Evolutionary conservation across 2,329 filamentous ascomycete genomes (phyloP).

Genomic region (Dactylellina cionopaga): DNA sequence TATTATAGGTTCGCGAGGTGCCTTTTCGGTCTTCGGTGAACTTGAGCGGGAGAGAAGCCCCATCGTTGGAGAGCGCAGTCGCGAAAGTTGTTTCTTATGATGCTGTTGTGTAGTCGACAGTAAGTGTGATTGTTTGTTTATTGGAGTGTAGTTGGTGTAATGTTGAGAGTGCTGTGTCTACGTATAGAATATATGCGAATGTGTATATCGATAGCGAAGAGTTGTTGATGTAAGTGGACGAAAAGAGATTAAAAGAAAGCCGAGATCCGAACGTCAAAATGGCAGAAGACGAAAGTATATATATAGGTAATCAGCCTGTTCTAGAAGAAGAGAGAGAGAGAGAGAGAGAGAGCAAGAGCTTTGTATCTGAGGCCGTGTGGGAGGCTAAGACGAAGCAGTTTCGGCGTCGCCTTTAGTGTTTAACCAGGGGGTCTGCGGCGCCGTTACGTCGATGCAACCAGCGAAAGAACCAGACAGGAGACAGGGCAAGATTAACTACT

Average conservation of each 20-base stretch:
- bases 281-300: neutral
- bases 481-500: neutral
- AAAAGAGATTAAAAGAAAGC: no score
- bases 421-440: neutral
- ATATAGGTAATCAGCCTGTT: no score
- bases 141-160: neutral
- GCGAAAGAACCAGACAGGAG: no score
- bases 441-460: slow-evolving; percentile 5
- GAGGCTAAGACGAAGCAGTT: slow-evolving; percentile 18
- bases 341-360: neutral
- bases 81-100: neutral
- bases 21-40: slow-evolving; percentile 25
- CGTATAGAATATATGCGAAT: neutral
- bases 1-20: slow-evolving; percentile 4
- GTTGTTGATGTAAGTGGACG: no score
- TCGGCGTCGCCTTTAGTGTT: slow-evolving; percentile 3
- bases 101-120: neutral
- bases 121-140: neutral
- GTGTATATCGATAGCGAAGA: no score
- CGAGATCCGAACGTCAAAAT: no score
- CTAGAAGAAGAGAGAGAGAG: neutral
- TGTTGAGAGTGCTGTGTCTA: neutral
- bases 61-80: slow-evolving; percentile 3
- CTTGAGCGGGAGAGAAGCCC: slow-evolving; percentile 7
- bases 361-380: slow-evolving; percentile 6